phyloP scores from a whole-genome alignment of 2,329 filamentous ascomycete species.

The Penicillium sp. region DNA sequence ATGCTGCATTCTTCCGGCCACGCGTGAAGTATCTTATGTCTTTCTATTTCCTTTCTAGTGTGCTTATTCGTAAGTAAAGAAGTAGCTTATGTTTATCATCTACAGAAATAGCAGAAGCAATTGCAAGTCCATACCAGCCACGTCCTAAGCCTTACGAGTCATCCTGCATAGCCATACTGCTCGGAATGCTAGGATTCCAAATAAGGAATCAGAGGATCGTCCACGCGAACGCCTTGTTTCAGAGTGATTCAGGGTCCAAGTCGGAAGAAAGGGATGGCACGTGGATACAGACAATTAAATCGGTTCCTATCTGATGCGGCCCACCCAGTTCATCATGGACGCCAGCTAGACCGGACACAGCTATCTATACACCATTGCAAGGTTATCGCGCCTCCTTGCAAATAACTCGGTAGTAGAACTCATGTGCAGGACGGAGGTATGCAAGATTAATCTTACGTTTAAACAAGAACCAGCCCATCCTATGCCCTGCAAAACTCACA shows the following conservation, averaged over 20 bases:
- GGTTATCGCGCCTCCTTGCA: neutral
- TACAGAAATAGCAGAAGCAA: neutral
- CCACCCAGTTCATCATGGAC: neutral
- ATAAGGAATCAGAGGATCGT: constrained; percentile 5
- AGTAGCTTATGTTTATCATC: neutral
- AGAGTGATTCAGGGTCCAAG: constrained; percentile 7
- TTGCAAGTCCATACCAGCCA: constrained; percentile 16
- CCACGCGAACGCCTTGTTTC: constrained; percentile 10
- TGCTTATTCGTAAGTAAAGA: constrained; percentile 2
- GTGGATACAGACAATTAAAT: constrained; percentile 6
- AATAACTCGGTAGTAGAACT: neutral
- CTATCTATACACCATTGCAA: neutral
- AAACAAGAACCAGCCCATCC: neutral
- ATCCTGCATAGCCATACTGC: constrained; percentile 13
- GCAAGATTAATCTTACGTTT: neutral
- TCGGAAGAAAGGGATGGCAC: constrained; percentile 10
- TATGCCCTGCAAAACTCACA: constrained; percentile 14
- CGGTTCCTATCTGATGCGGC: neutral
- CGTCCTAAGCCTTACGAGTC: constrained; percentile 9
- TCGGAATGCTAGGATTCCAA: constrained; percentile 12
- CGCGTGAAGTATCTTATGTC: constrained; percentile 3
- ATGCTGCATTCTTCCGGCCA: constrained; percentile 15
- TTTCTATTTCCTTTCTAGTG: constrained; percentile 8
- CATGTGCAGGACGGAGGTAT: constrained; percentile 13
- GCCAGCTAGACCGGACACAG: neutral